Conservation (phyloP, 2,329 filamentous ascomycete species). For the Fusarium xylarioides region DNA sequence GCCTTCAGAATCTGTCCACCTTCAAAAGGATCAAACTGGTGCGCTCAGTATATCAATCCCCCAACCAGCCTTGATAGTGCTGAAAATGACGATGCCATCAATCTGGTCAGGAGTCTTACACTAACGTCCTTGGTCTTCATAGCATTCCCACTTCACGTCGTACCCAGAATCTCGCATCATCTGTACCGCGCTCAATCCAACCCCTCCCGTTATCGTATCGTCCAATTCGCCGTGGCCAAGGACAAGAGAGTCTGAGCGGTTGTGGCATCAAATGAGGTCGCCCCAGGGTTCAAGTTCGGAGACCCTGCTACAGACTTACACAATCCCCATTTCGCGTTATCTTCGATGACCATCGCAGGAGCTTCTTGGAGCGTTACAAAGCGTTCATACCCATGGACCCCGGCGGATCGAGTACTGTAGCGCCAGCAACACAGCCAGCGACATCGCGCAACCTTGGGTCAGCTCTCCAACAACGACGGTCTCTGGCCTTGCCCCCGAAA, state of each 20-base stretch:
- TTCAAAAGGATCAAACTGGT: too few species aligned
- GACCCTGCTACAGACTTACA: not conserved
- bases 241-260: accelerated
- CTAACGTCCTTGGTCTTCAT: not conserved
- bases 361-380: accelerated
- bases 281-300: not conserved
- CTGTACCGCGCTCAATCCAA: accelerated
- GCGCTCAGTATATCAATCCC: too few species aligned
- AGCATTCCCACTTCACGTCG: too few species aligned
- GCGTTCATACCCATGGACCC: accelerated
- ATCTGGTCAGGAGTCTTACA: not conserved
- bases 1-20: accelerated
- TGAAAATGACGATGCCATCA: not conserved
- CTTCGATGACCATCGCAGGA: accelerated
- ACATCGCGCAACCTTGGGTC: not conserved
- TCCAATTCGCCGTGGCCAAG: not conserved
- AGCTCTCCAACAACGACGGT: accelerated
- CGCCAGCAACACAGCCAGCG: not conserved
- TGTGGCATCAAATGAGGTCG: not conserved
- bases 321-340: accelerated
- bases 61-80: accelerated
- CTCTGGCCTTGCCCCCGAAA: not conserved
- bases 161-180: not conserved
- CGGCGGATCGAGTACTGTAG: not conserved
- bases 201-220: accelerated